Percentiles rank a stretch among this genome's conserved stretches.
Evolutionary conservation across 2,329 filamentous ascomycete species (phyloP).

Genomic region (Epichloe uncinata): DNA sequence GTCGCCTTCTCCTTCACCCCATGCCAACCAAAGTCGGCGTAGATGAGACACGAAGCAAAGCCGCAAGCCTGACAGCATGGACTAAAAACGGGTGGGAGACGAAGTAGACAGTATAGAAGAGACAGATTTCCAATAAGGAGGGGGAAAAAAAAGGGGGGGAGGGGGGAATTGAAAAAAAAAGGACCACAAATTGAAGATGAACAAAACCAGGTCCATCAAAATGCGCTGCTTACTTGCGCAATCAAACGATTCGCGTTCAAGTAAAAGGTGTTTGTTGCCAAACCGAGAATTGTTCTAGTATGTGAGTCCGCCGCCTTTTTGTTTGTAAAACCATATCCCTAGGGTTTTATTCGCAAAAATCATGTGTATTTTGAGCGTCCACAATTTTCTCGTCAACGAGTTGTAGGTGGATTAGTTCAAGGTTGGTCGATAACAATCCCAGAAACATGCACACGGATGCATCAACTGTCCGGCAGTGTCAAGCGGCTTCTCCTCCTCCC

Average conservation of each 20-base stretch:
- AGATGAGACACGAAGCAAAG: not conserved
- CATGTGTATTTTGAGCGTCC: conserved; percentile 1
- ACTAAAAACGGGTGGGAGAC: no score
- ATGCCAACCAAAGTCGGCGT: not conserved
- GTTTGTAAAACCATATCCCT: conserved; percentile 2
- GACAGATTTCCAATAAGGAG: not conserved
- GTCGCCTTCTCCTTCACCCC: not conserved
- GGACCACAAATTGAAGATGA: not conserved
- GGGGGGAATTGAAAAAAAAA: no score
- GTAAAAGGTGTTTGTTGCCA: conserved; percentile 9
- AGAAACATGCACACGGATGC: conserved; percentile 1
- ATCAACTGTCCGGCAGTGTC: conserved; percentile 11
- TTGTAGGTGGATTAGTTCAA: not conserved
- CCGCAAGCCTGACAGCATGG: not conserved
- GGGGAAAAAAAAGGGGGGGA: no score
- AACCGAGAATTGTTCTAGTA: conserved; percentile 8
- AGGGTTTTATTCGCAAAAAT: conserved; percentile 1
- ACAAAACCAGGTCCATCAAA: not conserved
- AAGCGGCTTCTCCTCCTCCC: not conserved
- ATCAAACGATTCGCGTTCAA: not conserved
- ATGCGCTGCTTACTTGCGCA: not conserved
- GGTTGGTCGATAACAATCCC: not conserved
- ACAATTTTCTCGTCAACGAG: conserved; percentile 11
- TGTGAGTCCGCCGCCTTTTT: conserved; percentile 2
- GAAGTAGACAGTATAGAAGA: not conserved